Base-by-base conservation (phyloP, 2,329 filamentous ascomycete genomes). In the Arthrobotrys sphaeroides region DNA sequence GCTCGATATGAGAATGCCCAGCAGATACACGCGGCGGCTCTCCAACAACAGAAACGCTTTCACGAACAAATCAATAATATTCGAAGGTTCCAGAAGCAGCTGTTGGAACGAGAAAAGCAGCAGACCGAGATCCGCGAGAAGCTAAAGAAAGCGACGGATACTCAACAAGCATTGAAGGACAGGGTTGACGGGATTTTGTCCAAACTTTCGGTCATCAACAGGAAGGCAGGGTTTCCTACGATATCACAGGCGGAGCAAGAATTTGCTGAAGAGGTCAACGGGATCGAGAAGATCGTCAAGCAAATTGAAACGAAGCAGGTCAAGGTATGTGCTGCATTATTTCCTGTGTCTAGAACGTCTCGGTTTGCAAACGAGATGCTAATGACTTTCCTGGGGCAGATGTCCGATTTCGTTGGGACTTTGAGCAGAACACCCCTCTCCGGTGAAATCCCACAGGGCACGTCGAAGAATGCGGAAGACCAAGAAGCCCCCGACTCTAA, bases 211-310 rank as follows among this genome's bases (percentile, higher is more conserved):
- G 64, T 64, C 12, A 65, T 75, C 12, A 69, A 57, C 10, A 75
- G 45, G 59, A 60, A 69, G 47, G 72, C 57, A 51, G 72, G 72
- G 6, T 75, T 64, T 40, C 65, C 72, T 12, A 65, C 59, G 12
- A 69, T 75, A 59, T 75, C 72, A n/a, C 72, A 69, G n/a, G 72
- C 64, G 20, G 72, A 75, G 24, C 72, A 75, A 59, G 72, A 75
- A 16, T 75, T 69, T 28, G 64, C 65, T 6, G 72, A 75, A 22
- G 72, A 75, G 33, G 28, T 65, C 2, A 42, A 75, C 12, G 72
- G 72, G 6, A 75, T 75, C 18, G 72, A 75, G 28, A 75, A 75
- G 59, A 75, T 75, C 45, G 51, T 68, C 18, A 69, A 75, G 26
- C 55, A 69, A 13, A 69, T 75, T 10, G 59, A 49, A 12, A 18